phyloP scores from a whole-genome alignment of 2,329 filamentous ascomycete species.

The Colletotrichum destructivum region DNA sequence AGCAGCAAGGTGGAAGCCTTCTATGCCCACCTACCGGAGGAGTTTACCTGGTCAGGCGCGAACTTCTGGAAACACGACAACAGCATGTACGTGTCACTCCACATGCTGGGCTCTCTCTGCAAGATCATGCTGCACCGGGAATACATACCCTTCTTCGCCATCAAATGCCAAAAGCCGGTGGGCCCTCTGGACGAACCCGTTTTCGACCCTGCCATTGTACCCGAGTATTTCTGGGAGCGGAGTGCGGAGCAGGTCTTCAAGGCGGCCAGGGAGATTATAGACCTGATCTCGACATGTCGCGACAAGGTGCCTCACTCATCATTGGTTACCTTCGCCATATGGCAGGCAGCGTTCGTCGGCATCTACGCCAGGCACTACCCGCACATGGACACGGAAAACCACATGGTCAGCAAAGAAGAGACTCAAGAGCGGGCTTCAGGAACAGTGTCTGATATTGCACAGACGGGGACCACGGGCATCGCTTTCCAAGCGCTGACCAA shows the following conservation, averaged over 20 bases:
- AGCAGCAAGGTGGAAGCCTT: slow-evolving; percentile 67
- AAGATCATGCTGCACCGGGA: slow-evolving; percentile 79
- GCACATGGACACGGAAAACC: slow-evolving; percentile 74
- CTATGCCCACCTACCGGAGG: slow-evolving; percentile 52
- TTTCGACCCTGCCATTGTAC: slow-evolving; percentile 64
- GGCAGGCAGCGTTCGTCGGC: slow-evolving; percentile 76
- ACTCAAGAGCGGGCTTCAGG: slow-evolving; percentile 46
- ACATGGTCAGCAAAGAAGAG: slow-evolving; percentile 63
- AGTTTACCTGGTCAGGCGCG: slow-evolving; percentile 65
- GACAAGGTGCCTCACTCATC: slow-evolving; percentile 77
- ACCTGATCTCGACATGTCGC: slow-evolving; percentile 74
- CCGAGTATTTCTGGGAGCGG: slow-evolving; percentile 72
- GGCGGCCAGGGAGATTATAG: slow-evolving; percentile 74
- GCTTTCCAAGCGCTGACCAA: slow-evolving; percentile 65
- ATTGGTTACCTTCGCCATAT: slow-evolving; percentile 77
- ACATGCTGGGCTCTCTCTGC: slow-evolving; percentile 76
- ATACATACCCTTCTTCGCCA: slow-evolving; percentile 76
- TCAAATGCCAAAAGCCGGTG: slow-evolving; percentile 64
- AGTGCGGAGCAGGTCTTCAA: slow-evolving; percentile 75
- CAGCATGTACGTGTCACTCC: slow-evolving; percentile 76
- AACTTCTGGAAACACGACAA: slow-evolving; percentile 79
- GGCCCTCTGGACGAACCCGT: slow-evolving; percentile 73
- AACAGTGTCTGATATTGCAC: slow-evolving; percentile 50
- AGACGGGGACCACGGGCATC: slow-evolving; percentile 60
- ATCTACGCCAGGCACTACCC: slow-evolving; percentile 79